phyloP scores from a whole-genome alignment of 495 filamentous ascomycete genomes.

The Penicillium atrosanguineum region DNA sequence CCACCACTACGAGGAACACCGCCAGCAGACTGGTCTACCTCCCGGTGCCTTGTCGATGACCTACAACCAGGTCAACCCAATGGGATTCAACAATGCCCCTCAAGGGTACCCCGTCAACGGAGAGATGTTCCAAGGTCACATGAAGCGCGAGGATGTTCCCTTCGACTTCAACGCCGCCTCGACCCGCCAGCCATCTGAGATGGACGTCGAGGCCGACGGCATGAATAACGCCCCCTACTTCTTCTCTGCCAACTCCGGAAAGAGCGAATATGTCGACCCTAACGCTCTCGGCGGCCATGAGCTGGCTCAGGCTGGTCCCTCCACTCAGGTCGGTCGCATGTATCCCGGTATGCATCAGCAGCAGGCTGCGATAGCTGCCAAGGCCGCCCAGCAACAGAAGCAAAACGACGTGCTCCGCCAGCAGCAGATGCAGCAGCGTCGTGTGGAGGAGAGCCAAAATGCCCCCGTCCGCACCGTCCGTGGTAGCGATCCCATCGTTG shows the following conservation, averaged over 20 bases:
- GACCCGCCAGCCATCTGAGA: conserved; percentile 50
- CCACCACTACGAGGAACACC: conserved; percentile 87
- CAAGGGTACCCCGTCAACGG: conserved; percentile 45
- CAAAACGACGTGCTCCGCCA: conserved; percentile 63
- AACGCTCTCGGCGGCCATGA: conserved; percentile 63
- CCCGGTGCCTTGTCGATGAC: conserved; percentile 72
- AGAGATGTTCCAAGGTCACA: conserved; percentile 46
- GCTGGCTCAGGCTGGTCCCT: conserved; percentile 42
- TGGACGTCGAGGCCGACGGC: conserved; percentile 55
- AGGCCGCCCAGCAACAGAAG: conserved; percentile 66
- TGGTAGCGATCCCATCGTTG: conserved; percentile 64
- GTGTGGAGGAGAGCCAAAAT: conserved; percentile 27
- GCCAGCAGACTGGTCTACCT: conserved; percentile 87
- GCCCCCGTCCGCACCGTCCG: conserved; percentile 44
- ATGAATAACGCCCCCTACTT: conserved; percentile 60
- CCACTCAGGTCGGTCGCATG: conserved; percentile 62
- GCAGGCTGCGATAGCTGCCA: conserved; percentile 70
- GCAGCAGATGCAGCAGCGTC: conserved; percentile 49
- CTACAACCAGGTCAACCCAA: conserved; percentile 56
- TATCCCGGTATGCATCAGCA: conserved; percentile 93
- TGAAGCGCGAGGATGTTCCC: conserved; percentile 50
- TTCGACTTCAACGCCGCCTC: conserved; percentile 57
- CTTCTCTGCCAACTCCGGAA: conserved; percentile 35
- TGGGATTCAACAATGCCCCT: conserved; percentile 51
- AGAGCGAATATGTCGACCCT: conserved; percentile 64